Base-by-base conservation (phyloP, 148 eudicot genomes). In the Chenopodium suecicum region DNA sequence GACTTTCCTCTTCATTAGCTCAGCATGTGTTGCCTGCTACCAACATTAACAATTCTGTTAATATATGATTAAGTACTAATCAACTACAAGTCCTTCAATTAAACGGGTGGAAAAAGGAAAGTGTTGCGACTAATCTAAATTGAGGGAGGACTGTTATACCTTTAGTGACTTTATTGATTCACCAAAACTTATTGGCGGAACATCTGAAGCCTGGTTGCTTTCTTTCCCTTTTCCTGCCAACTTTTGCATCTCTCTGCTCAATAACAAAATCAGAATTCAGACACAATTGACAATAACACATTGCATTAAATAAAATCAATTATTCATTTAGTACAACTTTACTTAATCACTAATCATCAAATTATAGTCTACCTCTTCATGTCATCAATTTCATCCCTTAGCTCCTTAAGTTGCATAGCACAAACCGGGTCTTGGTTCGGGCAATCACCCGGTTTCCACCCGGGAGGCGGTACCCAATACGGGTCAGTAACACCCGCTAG, bases 381-480 rank as follows among this genome's bases (percentile, higher is more conserved):
- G 77, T 46, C 73, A 65, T 62, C 80, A 48, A 88, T 82, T 80
- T 88, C 87, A 63, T 84, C 86, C 78, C 69, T 86, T 56, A 88
- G 85, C 56, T 60, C 84, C 79, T 74, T 86, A 41, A 88, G 64
- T 78, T 82, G 88, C 72, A 58, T 46, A 70, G 86, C 86, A 82
- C 90, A 88, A 80, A 69, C 81, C 46, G 86, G 84, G 72, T 85
- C 88, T 25, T 78, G 84, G 32, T 84, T 88, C 52, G 88, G 86
- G 62, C 86, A 83, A 77, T 95, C 98, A 47, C 98, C 98, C 62
- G 85, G 91, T 68, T 87, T 81, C 98, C 98, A 95, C 74, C 97
- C 97, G 13, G 94, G 90, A 76, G 98, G 97, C 46, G 97, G 98
- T 9, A 84, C 86, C 98, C 98, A 95, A 77, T 83, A 94, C 64